Conservation (phyloP, 2,329 filamentous ascomycete species). For the Diplodia mutila region DNA sequence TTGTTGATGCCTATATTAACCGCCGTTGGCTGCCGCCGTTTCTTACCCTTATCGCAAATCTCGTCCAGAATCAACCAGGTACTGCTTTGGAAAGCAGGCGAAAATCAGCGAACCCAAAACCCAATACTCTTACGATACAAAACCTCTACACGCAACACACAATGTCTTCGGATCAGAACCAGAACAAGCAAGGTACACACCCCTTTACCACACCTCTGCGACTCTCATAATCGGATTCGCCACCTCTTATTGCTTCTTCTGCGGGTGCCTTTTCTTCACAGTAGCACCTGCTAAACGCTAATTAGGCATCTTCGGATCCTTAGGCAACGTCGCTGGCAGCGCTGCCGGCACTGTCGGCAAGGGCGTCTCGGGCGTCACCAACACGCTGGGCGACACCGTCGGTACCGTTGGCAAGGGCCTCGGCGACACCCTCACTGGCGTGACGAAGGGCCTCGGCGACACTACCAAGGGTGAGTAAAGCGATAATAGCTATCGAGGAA, state of each 20-base stretch:
- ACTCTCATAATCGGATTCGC: too few species aligned
- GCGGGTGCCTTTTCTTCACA: neutral
- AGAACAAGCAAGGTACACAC: neutral
- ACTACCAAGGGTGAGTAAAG: constrained; percentile 36
- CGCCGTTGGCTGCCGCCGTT: neutral
- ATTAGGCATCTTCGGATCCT: constrained; percentile 14
- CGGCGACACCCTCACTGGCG: constrained; percentile 40
- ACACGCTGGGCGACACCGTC: constrained; percentile 8
- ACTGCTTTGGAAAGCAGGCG: neutral
- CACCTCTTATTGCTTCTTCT: neutral
- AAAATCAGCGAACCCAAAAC: neutral
- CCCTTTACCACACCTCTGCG: neutral
- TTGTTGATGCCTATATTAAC: constrained; percentile 1
- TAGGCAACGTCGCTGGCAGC: constrained; percentile 18
- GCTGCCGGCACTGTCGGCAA: constrained; percentile 17
- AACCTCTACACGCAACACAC: neutral
- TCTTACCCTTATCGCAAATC: neutral
- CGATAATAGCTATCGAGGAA: rapidly evolving
- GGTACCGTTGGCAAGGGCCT: constrained; percentile 36
- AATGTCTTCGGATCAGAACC: constrained; percentile 14
- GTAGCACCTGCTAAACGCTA: neutral
- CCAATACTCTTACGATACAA: neutral
- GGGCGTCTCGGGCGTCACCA: constrained; percentile 8
- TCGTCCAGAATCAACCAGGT: constrained; percentile 18
- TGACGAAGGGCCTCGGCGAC: constrained; percentile 41